Evolutionary conservation across 164 flowering plant genomes (phyloP), one percentile per base, ranked within the genome.

Genomic region (Santalum album): DNA sequence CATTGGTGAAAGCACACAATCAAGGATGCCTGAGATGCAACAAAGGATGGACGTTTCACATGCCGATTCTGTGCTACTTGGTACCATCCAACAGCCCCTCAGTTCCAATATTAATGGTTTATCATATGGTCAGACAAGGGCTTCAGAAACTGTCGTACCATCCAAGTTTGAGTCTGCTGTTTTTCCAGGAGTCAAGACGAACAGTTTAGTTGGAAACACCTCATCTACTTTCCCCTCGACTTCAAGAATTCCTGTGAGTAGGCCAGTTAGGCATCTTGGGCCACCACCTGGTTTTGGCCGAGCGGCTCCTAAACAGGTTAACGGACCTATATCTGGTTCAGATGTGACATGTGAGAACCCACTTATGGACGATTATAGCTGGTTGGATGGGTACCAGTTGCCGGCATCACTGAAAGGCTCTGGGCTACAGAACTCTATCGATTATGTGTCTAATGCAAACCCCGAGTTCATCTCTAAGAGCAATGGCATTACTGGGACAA

Each of bases 211-310:
- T 24, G 45, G 49, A 22, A 78, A 69, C 36, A n/a, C 72, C 20
- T 53, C 75, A 15, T 64, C 72, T 40, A n/a, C 65, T 9, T 38
- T 69, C 32, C 66, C 72, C 21, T 49, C 69, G 34, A 67, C 57
- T 53, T 23, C 66, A 20, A 72, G 75, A 58, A 83, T 43, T 65
- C 94, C 96, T 21, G 90, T 88, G 45, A 71, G 89, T 65, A 73
- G 96, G 50, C 95, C 98, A 48, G 70, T 67, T 29, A 74, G 98
- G 68, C 96, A 86, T 56, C 38, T 73, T 35, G 98, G 98, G 2
- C 98, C 98, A 19, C 98, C 98, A 2, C 98, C 96, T 48, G 96
- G 96, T 27, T 88, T 91, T 54, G 74, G 69, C 22, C 64, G 69
- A 29, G 67, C 76, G 64, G 80, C 82, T 60, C 48, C 74, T 16